Base-by-base conservation (phyloP, 2,329 filamentous ascomycete genomes). In the Penicillium sp. region DNA sequence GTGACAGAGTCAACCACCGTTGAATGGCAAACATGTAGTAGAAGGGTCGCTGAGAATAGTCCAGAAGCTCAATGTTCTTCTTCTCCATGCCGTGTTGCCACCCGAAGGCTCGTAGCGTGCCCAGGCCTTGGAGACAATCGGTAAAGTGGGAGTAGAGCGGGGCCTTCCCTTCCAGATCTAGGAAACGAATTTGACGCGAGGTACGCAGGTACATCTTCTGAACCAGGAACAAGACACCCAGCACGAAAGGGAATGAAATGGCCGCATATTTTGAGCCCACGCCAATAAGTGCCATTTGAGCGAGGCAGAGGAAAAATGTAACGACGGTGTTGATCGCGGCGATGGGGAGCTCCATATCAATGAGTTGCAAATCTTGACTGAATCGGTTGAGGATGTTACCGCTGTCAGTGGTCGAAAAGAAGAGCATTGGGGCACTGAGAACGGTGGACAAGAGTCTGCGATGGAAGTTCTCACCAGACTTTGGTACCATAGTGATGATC, bases 91-190 rank as follows among this genome's bases (percentile, higher is more conserved):
- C 64, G 1, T 68, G 58, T n/a, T 78, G 71, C 83, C 82, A 86
- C 1, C 79, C 77, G 55, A 84, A 86, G 1, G 83, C 81, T 9
- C 83, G 77, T 23, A 86, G 75, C 0, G 83, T 86, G 0, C 76
- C 73, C 0, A 86, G 65, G 0, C 84, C 84, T 29, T 77, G 78
- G 37, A 85, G 75, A 2, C 79, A 81, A 57, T 86, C 83, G 19
- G 80, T 74, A 59, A 86, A 86, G 55, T 85, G 74, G 14, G 76
- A 81, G 71, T 83, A 85, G 0, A 87, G 70, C 0, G 83, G 83
- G 1, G 80, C 80, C 59, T 87, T 86, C 1, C 81, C 78, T 65
- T 88, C 85, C 1, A 88, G 76, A 42, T 87, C 85, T 10, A 88
- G 67, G 18, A 85, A 75, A 45, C 85, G 77, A 7, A 88, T 66